phyloP scores from a whole-genome alignment of 371 early-diverging fungal genomes.

The Rhizopus stolonifer region DNA sequence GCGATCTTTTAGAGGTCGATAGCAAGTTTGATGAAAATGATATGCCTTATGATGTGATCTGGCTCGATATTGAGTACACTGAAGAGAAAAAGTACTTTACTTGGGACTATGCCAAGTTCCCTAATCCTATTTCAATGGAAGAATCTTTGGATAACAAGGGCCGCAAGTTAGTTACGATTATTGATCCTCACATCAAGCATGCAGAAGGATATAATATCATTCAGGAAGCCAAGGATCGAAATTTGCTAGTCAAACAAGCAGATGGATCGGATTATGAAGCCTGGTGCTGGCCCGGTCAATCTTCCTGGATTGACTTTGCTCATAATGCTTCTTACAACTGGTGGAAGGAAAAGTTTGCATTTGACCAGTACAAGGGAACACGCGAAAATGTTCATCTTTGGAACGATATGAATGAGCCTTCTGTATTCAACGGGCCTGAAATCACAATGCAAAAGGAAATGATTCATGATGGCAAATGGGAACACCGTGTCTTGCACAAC shows the following conservation, averaged over 20 bases:
- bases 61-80: slow-evolving; percentile 95
- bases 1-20: slow-evolving; percentile 82
- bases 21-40: slow-evolving; percentile 78
- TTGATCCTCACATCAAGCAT: slow-evolving; percentile 96
- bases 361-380: slow-evolving; percentile 73
- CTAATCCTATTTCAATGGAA: slow-evolving; percentile 88
- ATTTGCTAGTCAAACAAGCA: slow-evolving; percentile 77
- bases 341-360: slow-evolving; percentile 77
- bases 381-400: slow-evolving; percentile 78
- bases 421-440: slow-evolving; percentile 90
- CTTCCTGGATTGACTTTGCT: slow-evolving; percentile 86
- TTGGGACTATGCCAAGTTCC: slow-evolving; percentile 87
- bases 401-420: slow-evolving; percentile 97
- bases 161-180: slow-evolving; percentile 91
- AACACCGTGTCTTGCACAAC: slow-evolving; percentile 92
- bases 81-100: slow-evolving; percentile 90
- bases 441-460: slow-evolving; percentile 91
- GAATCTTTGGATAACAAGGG: slow-evolving; percentile 67
- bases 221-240: slow-evolving; percentile 73
- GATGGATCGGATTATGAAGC: slow-evolving; percentile 77
- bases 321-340: slow-evolving; percentile 77
- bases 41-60: slow-evolving; percentile 92
- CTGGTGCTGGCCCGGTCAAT: slow-evolving; percentile 94
- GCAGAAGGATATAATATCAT: slow-evolving; percentile 74
- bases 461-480: slow-evolving; percentile 73